phyloP scores from a whole-genome alignment of 176 grass and related monocot genomes.

The Chrysopogon serrulatus region DNA sequence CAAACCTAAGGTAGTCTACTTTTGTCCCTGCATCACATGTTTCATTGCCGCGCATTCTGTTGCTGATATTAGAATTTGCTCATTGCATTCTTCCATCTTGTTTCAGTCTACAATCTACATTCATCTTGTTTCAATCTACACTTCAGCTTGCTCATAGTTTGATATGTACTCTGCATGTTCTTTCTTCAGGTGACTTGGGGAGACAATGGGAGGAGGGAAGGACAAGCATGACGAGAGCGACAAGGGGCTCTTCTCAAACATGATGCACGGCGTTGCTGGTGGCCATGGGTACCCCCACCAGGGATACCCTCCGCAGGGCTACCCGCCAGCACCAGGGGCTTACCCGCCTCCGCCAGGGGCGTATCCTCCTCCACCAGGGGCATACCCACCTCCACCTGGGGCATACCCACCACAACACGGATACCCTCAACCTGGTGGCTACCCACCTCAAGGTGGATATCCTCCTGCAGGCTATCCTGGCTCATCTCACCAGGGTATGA shows the following conservation, averaged over 20 bases:
- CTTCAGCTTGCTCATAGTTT: neutral
- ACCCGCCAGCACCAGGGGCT: slow-evolving; percentile 17
- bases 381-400: slow-evolving; percentile 33
- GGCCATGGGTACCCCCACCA: slow-evolving; percentile 34
- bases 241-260: slow-evolving; percentile 61
- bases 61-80: neutral
- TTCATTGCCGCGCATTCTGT: no score
- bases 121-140: neutral
- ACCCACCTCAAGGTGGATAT: slow-evolving; percentile 7
- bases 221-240: slow-evolving; percentile 54
- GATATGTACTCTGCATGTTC: neutral
- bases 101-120: neutral
- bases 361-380: slow-evolving; percentile 20
- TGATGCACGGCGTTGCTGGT: slow-evolving; percentile 30
- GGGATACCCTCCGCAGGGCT: slow-evolving; percentile 57
- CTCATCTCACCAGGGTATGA: slow-evolving; percentile 14
- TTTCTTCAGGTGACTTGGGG: neutral
- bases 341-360: slow-evolving; percentile 38
- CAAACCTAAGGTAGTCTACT: no score
- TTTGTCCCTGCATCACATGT: neutral
- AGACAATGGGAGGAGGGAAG: slow-evolving; percentile 56
- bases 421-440: slow-evolving; percentile 4
- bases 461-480: slow-evolving; percentile 41
- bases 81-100: neutral
- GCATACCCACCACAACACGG: slow-evolving; percentile 34